Base-by-base conservation (phyloP, 257 asterid species). In the Solanum dulcamara region DNA sequence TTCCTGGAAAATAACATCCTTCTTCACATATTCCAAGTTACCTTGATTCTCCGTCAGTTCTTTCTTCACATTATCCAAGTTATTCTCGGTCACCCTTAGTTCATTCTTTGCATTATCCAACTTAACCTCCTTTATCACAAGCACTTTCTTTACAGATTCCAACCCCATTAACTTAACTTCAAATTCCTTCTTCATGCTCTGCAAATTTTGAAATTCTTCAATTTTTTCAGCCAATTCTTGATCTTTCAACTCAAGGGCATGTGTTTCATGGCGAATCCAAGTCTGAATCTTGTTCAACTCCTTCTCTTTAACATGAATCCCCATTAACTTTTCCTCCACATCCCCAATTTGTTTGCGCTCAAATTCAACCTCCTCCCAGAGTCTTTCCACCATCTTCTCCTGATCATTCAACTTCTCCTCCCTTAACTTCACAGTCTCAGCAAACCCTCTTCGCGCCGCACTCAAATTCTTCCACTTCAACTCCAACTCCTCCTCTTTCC, bases 391-490 rank as follows among this genome's bases (percentile, higher is more conserved):
- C 70, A 57, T 22, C 42, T 67, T 84, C 85, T 87, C 87, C 30
- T 80, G 84, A 33, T 80, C 89, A 68, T 22, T 32, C 80, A 87
- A 38, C 30, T 71, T 60, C 85, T 80, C 79, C 72, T 71, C 88
- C 37, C 82, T 68, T 30, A 81, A 26, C 59, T 80, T 75, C 33
- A 87, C 71, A 8, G 53, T 72, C 75, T 87, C 51, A 13, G 53
- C 35, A 80, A n/a, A 81, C 55, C 50, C 84, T 75, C 42, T 32
- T 50, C 42, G 8, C 2, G 81, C 71, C 64, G 13, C 7, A 48
- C n/a, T 40, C 70, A 86, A 74, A 4, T 2, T 40, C 38, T 80
- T 60, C 64, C 85, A 68, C 12, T 44, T 26, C n/a, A 35, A 7
- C 17, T 68, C 67, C 42, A 87, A 64, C 20, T 67, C 85, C 46